A percentile compares a stretch with the other conserved stretches of the same genome.
phyloP scores from a whole-genome alignment of 1,284 basidiomycete species.

The Ganoderma resinaceum region DNA sequence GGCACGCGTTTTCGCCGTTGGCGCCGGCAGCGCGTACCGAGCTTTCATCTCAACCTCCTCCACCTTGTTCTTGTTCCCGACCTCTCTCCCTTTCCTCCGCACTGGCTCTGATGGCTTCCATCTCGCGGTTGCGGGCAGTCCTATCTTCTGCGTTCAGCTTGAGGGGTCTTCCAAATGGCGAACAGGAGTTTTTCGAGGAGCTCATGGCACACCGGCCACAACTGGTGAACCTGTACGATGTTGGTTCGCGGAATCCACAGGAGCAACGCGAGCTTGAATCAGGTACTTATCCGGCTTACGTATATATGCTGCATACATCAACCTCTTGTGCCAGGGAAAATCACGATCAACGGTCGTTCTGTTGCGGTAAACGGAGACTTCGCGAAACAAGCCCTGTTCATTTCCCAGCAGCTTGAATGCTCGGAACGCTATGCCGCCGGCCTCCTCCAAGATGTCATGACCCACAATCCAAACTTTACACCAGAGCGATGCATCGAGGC shows the following conservation, averaged over 20 bases:
- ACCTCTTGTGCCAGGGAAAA: constrained; percentile 60
- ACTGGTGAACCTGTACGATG: constrained; percentile 67
- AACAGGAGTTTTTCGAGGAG: constrained; percentile 79
- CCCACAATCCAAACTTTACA: constrained; percentile 67
- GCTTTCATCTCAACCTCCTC: constrained; percentile 2
- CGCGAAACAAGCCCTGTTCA: constrained; percentile 75
- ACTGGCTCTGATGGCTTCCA: constrained; percentile 47
- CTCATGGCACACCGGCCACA: constrained; percentile 69
- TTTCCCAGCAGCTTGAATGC: constrained; percentile 77
- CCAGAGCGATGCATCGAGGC: constrained; percentile 65
- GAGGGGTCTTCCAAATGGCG: constrained; percentile 54
- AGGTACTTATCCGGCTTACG: constrained; percentile 48
- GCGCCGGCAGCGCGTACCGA: constrained; percentile 19
- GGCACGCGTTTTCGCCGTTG: constrained; percentile 22
- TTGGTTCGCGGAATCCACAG: constrained; percentile 62
- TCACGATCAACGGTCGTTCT: constrained; percentile 61
- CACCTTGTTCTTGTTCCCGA: constrained; percentile 17
- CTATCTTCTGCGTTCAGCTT: constrained; percentile 49
- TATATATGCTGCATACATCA: background rate
- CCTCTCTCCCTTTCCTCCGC: background rate
- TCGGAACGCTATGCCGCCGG: constrained; percentile 80
- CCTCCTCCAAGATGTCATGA: constrained; percentile 70
- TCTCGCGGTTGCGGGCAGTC: constrained; percentile 49
- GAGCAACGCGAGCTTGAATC: constrained; percentile 78
- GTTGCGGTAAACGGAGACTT: constrained; percentile 77